These are phyloP conservation scores for Eucalyptus camaldulensis DNA, from an alignment of 345 rosid genomes.

Conservation along the genomic window DNA sequence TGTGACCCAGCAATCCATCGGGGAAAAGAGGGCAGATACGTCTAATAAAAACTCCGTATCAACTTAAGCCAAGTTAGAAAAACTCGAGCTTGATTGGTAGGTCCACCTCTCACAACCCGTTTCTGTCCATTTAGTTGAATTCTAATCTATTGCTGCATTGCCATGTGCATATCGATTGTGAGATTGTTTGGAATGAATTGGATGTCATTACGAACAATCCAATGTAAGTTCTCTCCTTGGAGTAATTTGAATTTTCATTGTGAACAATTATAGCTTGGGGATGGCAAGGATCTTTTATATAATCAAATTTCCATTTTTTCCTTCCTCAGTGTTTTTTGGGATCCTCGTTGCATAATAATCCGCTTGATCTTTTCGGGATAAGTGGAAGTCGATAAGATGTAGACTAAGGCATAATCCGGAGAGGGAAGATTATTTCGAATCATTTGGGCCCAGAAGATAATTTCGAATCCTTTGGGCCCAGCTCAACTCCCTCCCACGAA, in stretches of 20 bases:
- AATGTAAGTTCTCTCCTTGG: neutral
- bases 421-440: neutral
- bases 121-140: neutral
- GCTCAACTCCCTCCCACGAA: neutral
- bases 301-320: neutral
- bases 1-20: neutral
- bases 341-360: neutral
- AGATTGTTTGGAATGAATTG: neutral
- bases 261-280: neutral
- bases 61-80: neutral
- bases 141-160: neutral
- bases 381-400: neutral
- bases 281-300: neutral
- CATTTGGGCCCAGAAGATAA: neutral
- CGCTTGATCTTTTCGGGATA: neutral
- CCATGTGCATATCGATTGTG: neutral
- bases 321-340: neutral
- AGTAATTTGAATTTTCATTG: neutral
- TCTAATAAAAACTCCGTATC: neutral
- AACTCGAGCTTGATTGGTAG: neutral
- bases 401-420: neutral
- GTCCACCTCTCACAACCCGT: neutral
- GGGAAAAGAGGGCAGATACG: neutral
- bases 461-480: neutral
- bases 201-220: neutral